Base-by-base conservation (phyloP, 2,329 filamentous ascomycete species). In the Fusarium annulatum region DNA sequence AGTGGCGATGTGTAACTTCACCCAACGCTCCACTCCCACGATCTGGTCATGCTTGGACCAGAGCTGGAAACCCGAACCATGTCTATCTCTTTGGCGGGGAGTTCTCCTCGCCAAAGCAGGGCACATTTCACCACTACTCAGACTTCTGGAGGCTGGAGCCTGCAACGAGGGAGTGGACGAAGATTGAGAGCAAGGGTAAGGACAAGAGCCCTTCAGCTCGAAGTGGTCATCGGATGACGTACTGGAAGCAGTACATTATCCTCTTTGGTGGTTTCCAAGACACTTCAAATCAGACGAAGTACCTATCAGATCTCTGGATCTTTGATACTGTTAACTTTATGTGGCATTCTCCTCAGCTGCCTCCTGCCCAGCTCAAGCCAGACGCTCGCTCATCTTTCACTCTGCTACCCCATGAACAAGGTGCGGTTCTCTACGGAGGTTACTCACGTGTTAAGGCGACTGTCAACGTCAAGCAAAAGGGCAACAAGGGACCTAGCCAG, bases 81-180 rank as follows among this genome's bases (percentile, higher is more conserved):
- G 89, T 98, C 59, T 99, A 97, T 81, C 85, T 99, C 21, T 98
- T 98, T 79, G 96, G 96, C 73, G 96, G 96, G 69, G 96, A 99
- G 83, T 99, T 99, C 82, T 97, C 94, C 65, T 96, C 93, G 34
- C 96, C 96, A 5, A 98, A 98, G 81, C 96, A 98, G 83, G 96
- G 96, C 8, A 98, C 96, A 0, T 99, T 99, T 79, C 98, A 99
- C 82, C 96, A 99, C 83, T 99, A 99, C 85, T 97, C 97, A 79
- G 96, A 98, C 84, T 98, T 99, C 81, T 99, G 96, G 96, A 89
- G 93, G 56, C 88, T 98, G 48, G 95, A 98, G 79, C 93, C 96
- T 1, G 88, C 88, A 14, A 91, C 90, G 12, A 88, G 95, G 77
- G 96, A 99, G 85, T 99, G 96, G 96, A 93, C 91, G 64, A 93